A percentile compares a stretch with the other conserved stretches of the same genome.
These are phyloP conservation scores for Poa annua DNA, from an alignment of 176 grass and related monocot species.

Conservation along the genomic window DNA sequence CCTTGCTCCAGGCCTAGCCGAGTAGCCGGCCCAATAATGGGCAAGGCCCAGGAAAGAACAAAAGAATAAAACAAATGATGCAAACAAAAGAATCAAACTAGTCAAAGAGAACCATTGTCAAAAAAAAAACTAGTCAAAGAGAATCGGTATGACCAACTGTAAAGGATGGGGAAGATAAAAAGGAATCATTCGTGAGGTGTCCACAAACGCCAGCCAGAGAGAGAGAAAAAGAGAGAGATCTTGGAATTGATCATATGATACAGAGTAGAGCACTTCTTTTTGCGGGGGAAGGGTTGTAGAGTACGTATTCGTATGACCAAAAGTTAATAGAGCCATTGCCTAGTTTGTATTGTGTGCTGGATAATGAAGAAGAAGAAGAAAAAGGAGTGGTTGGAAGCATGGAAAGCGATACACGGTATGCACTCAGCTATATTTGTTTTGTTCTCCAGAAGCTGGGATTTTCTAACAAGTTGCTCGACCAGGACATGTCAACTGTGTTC, in stretches of 20 bases:
- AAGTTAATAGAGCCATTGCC: background rate
- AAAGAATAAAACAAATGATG: background rate
- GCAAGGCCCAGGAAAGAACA: background rate
- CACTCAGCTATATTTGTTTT: background rate
- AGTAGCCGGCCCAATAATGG: background rate
- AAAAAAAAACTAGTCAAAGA: background rate
- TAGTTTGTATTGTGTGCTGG: background rate
- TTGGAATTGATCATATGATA: slow-evolving; percentile 14
- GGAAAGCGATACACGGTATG: slow-evolving; percentile 36
- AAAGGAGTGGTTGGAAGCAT: slow-evolving; percentile 44
- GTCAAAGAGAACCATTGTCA: background rate
- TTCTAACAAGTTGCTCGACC: background rate
- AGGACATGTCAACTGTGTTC: slow-evolving; percentile 8
- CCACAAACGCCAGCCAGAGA: background rate
- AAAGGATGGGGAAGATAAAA: background rate
- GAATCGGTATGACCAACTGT: slow-evolving; percentile 4
- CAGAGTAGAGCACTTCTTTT: background rate
- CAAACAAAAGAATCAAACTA: background rate
- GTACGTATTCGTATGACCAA: background rate
- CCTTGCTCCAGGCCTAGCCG: background rate
- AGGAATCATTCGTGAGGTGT: slow-evolving; percentile 8
- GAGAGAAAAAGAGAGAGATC: background rate
- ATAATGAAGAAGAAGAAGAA: background rate
- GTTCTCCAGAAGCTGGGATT: slow-evolving; percentile 7
- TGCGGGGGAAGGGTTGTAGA: background rate